Conservation (phyloP, 148 eudicot genomes). For the Selenicereus undatus region DNA sequence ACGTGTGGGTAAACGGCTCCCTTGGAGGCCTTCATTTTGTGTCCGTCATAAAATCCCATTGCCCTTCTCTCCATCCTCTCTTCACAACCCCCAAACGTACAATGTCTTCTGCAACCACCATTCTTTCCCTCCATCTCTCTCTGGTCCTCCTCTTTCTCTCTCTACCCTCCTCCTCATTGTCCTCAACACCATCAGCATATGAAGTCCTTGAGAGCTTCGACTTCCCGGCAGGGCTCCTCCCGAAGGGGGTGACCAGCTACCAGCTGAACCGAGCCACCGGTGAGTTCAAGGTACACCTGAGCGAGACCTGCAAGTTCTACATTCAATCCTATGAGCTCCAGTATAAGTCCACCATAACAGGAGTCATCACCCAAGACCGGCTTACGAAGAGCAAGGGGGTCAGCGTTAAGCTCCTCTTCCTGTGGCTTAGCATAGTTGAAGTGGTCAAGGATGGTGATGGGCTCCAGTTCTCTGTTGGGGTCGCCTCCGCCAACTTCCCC, state of each 20-base stretch:
- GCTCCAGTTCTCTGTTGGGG: constrained; percentile 31
- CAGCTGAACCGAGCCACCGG: constrained; percentile 25
- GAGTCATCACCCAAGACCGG: constrained; percentile 15
- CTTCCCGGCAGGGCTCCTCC: constrained; percentile 29
- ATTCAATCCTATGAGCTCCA: constrained; percentile 19
- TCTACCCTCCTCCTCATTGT: neutral
- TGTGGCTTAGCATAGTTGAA: constrained; percentile 26
- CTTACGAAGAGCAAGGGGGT: constrained; percentile 14
- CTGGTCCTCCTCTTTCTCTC: constrained; percentile 1
- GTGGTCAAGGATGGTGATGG: constrained; percentile 12
- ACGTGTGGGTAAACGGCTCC: neutral
- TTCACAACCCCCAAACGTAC: neutral
- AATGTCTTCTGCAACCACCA: neutral
- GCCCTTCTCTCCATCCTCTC: neutral
- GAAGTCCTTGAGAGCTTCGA: constrained; percentile 14
- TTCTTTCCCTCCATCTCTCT: neutral
- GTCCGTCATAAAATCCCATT: neutral
- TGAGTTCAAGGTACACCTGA: constrained; percentile 16
- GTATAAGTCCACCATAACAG: constrained; percentile 20
- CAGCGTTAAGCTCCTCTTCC: constrained; percentile 18
- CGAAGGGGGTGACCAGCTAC: constrained; percentile 24
- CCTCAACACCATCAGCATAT: constrained; percentile 3
- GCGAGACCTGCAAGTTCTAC: constrained; percentile 10
- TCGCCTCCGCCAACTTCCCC: constrained; percentile 28
- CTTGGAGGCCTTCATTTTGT: neutral